These are phyloP conservation scores for Leccinum pachyderme DNA, from an alignment of 1,284 basidiomycete genomes.

Conservation along the genomic window DNA sequence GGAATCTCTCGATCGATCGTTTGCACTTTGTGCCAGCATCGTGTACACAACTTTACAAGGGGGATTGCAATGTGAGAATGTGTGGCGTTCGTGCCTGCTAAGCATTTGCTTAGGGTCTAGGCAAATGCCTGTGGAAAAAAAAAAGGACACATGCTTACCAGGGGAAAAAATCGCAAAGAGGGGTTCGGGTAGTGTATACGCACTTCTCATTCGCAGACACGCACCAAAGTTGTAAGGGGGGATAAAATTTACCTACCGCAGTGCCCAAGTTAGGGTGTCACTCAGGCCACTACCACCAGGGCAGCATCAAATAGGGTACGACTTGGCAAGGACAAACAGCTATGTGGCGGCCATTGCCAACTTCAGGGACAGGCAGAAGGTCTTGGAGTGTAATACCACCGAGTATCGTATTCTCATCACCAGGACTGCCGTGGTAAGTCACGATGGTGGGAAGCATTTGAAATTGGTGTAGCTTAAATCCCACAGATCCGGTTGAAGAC, in stretches of 20 bases:
- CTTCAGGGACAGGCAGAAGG: neutral
- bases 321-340: neutral
- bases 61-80: neutral
- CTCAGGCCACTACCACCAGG: neutral
- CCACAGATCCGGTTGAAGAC: conserved; percentile 73
- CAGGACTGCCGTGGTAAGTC: neutral
- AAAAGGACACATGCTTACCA: neutral
- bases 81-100: neutral
- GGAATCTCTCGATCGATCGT: neutral
- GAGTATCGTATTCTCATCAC: neutral
- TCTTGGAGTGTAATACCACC: neutral
- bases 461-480: conserved; percentile 68
- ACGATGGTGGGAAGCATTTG: conserved; percentile 38
- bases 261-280: neutral
- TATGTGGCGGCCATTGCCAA: conserved; percentile 1
- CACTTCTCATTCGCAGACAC: neutral
- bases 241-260: too few species aligned
- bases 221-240: neutral
- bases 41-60: neutral
- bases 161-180: neutral
- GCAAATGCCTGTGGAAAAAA: neutral
- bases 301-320: neutral
- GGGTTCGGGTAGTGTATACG: neutral
- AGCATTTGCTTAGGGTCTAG: neutral
- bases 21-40: neutral